phyloP scores from a whole-genome alignment of 306 rosid genomes.

The Biancaea sappan region DNA sequence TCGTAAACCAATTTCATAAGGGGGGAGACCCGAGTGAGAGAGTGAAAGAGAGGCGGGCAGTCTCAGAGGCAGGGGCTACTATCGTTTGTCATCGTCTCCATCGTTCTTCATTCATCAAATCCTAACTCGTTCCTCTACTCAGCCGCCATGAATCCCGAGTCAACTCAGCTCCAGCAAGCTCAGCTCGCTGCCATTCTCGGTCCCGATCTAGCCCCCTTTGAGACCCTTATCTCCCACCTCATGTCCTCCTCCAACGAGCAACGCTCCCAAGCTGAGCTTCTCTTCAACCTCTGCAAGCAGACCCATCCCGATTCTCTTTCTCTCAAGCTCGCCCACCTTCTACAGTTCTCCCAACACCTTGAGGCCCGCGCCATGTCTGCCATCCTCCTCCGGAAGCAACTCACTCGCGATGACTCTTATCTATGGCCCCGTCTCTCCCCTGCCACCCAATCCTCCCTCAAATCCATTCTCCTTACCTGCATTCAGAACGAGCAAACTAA shows the following conservation, averaged over 20 bases:
- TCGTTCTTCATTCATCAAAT: not conserved
- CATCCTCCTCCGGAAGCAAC: slow-evolving; percentile 89
- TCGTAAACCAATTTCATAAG: too few relatives aligned
- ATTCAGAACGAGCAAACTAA: slow-evolving; percentile 75
- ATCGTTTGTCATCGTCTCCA: too few relatives aligned
- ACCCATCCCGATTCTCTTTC: slow-evolving; percentile 83
- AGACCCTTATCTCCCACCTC: slow-evolving; percentile 84
- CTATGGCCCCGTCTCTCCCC: slow-evolving; percentile 82
- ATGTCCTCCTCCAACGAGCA: slow-evolving; percentile 91
- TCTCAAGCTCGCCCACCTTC: slow-evolving; percentile 83
- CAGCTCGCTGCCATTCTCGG: slow-evolving; percentile 87
- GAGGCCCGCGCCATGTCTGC: slow-evolving; percentile 98
- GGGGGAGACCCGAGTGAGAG: too few relatives aligned
- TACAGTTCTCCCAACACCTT: slow-evolving; percentile 64
- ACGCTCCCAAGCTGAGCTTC: slow-evolving; percentile 81
- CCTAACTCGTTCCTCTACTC: not conserved
- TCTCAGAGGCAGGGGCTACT: too few relatives aligned
- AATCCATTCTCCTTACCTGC: slow-evolving; percentile 70
- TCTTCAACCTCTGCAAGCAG: slow-evolving; percentile 94
- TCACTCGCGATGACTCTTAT: slow-evolving; percentile 88
- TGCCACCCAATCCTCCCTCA: slow-evolving; percentile 63
- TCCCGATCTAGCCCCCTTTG: slow-evolving; percentile 73
- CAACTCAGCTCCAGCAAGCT: slow-evolving; percentile 83
- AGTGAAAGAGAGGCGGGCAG: too few relatives aligned
- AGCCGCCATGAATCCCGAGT: slow-evolving; percentile 69